Conservation (phyloP, 2,329 filamentous ascomycete genomes). For the Penicillium vulpinum region DNA sequence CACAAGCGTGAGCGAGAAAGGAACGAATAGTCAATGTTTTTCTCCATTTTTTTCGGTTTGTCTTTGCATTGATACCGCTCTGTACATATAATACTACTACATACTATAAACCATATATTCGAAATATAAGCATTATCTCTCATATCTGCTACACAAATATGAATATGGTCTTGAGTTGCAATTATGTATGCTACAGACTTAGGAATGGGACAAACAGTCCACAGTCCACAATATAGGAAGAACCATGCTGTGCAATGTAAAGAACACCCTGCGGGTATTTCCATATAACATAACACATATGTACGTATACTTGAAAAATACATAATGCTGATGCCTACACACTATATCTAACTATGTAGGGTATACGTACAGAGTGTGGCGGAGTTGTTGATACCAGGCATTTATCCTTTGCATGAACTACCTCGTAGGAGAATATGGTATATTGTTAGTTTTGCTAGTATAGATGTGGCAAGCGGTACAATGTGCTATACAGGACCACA, state of each 20-base stretch:
- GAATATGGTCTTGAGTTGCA: background rate
- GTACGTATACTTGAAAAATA: conserved; percentile 13
- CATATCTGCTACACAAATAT: background rate
- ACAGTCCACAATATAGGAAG: background rate
- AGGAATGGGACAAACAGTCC: background rate
- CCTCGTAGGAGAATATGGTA: background rate
- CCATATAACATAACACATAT: conserved; percentile 11
- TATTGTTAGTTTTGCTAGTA: background rate
- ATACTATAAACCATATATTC: background rate
- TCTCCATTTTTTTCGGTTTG: conserved; percentile 7
- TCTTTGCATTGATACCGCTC: background rate
- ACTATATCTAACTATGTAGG: too few species aligned
- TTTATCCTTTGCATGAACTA: background rate
- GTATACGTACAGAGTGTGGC: conserved; percentile 1
- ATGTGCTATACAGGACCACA: too few species aligned
- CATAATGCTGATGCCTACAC: conserved; percentile 12
- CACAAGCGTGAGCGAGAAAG: conserved; percentile 10
- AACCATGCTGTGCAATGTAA: conserved; percentile 1
- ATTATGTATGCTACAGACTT: background rate
- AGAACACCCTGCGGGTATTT: background rate
- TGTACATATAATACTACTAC: background rate
- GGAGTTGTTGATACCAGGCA: background rate
- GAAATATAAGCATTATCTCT: background rate
- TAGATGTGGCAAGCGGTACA: too few species aligned
- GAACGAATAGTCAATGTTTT: conserved; percentile 9